These are phyloP conservation scores for Fraxinus pennsylvanica DNA, from an alignment of 257 asterid genomes.

Conservation along the genomic window DNA sequence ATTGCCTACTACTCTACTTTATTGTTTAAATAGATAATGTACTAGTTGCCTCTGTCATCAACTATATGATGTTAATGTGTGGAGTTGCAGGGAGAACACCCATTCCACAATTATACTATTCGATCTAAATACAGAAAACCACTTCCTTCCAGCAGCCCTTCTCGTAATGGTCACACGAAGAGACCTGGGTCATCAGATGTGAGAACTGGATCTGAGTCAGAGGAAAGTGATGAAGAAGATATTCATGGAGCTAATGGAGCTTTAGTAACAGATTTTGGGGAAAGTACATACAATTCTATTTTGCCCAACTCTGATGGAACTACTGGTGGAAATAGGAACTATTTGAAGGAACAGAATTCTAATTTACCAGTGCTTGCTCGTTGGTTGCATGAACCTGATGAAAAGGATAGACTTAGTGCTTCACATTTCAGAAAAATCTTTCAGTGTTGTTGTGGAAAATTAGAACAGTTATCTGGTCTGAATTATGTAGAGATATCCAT, in stretches of 20 bases:
- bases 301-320: conserved; percentile 20
- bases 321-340: conserved; percentile 28
- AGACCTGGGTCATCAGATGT: conserved; percentile 29
- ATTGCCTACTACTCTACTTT: not conserved
- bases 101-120: conserved; percentile 89
- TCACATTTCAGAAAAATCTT: conserved; percentile 85
- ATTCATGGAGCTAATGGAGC: conserved; percentile 34
- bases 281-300: conserved; percentile 18
- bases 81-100: conserved; percentile 81
- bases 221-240: conserved; percentile 55
- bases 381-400: conserved; percentile 90
- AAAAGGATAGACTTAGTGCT: conserved; percentile 65
- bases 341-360: conserved; percentile 35
- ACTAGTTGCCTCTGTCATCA: conserved; percentile 12
- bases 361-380: conserved; percentile 54
- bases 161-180: conserved; percentile 29
- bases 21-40: conserved; percentile 8
- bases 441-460: conserved; percentile 69
- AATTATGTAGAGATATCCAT: conserved; percentile 73
- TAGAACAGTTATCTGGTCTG: conserved; percentile 63
- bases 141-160: conserved; percentile 31
- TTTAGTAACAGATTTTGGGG: conserved; percentile 27
- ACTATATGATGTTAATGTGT: conserved; percentile 25
- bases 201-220: conserved; percentile 42
- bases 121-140: conserved; percentile 77